phyloP scores from a whole-genome alignment of 1,284 basidiomycete species.

The Exobasidium rhododendri region DNA sequence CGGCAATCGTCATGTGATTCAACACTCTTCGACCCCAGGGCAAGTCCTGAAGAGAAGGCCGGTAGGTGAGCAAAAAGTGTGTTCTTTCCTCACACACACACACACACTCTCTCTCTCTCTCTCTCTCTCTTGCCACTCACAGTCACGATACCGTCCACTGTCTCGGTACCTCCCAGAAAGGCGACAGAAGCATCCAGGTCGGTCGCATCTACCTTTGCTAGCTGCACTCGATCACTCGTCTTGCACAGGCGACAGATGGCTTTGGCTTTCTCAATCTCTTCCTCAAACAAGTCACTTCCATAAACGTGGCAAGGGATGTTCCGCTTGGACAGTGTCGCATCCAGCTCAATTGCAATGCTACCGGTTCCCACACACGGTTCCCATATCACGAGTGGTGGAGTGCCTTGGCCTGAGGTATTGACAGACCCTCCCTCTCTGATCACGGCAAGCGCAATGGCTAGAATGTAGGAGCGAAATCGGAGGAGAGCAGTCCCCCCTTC shows the following conservation, averaged over 20 bases:
- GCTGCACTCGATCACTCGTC: not conserved
- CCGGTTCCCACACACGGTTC: constrained; percentile 21
- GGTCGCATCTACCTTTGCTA: not conserved
- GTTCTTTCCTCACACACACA: too few relatives aligned
- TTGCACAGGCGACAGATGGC: not conserved
- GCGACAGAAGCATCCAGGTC: not conserved
- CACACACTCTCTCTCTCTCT: too few relatives aligned
- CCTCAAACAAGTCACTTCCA: constrained; percentile 16
- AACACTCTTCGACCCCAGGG: constrained; percentile 17
- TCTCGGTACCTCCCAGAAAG: not conserved
- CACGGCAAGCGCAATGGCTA: constrained; percentile 12
- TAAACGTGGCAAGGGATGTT: not conserved
- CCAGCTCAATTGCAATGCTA: constrained; percentile 17
- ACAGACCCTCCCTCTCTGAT: not conserved
- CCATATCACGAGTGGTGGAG: constrained; percentile 7
- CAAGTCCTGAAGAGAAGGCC: too few relatives aligned
- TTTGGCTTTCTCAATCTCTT: not conserved
- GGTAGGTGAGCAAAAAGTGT: not conserved
- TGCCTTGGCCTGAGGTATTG: not conserved
- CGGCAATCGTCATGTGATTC: not conserved
- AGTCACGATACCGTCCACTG: constrained; percentile 12
- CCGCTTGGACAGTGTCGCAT: not conserved
- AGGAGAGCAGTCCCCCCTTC: constrained; percentile 14
- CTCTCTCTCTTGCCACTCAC: not conserved
- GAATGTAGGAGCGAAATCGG: constrained; percentile 13